phyloP scores from a whole-genome alignment of 768 basidiomycete species.

The Suillus placidus region DNA sequence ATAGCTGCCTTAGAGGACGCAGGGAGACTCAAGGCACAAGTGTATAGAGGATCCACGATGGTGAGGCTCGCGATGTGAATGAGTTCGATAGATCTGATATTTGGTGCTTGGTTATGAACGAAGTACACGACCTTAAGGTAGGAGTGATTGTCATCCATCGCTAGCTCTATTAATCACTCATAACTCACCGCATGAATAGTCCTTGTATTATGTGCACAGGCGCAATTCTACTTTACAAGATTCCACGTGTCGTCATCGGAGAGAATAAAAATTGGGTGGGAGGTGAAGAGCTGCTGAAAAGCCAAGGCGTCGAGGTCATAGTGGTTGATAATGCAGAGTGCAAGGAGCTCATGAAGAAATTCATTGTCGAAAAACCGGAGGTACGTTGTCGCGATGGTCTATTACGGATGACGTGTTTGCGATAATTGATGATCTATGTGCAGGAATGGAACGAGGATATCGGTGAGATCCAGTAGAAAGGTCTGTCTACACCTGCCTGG shows the following conservation, averaged over 20 bases:
- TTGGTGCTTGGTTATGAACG: neutral
- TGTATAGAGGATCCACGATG: constrained; percentile 53
- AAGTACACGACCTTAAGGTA: constrained; percentile 45
- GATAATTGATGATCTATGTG: constrained; percentile 17
- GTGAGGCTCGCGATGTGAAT: constrained; percentile 33
- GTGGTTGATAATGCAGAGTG: constrained; percentile 52
- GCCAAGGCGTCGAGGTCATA: constrained; percentile 55
- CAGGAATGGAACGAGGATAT: constrained; percentile 68
- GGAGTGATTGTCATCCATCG: constrained; percentile 13
- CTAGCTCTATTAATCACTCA: neutral
- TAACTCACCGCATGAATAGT: constrained; percentile 29
- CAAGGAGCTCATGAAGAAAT: constrained; percentile 55
- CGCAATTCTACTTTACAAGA: constrained; percentile 62
- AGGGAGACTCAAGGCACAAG: constrained; percentile 46
- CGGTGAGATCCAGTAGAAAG: constrained; percentile 39
- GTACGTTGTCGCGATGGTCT: constrained; percentile 31
- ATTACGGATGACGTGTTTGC: constrained; percentile 12
- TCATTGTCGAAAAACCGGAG: constrained; percentile 59
- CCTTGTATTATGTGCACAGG: constrained; percentile 73
- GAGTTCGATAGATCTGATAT: neutral
- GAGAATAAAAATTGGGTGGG: constrained; percentile 60
- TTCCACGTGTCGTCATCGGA: constrained; percentile 67
- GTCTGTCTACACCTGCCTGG: constrained; percentile 5
- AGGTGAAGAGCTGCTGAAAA: constrained; percentile 54
- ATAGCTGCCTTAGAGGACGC: constrained; percentile 55